Conservation (phyloP, 768 basidiomycete genomes). For the Pholiota molesta region DNA sequence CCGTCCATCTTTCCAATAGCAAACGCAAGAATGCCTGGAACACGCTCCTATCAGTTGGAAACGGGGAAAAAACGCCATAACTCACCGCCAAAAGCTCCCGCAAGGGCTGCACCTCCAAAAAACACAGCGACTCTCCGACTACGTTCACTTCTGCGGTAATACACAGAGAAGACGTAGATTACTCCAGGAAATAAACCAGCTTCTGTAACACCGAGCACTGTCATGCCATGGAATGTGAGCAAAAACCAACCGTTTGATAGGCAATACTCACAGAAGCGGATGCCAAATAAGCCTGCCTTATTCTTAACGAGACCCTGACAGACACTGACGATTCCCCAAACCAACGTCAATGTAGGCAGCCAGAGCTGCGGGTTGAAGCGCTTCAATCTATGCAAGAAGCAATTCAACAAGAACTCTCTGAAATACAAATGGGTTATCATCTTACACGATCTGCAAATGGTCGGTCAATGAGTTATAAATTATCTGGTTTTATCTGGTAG, state of each 20-base stretch:
- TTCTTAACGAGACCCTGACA: conserved; percentile 58
- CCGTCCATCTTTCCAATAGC: conserved; percentile 63
- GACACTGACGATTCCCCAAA: conserved; percentile 60
- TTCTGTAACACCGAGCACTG: conserved; percentile 60
- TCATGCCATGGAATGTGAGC: background rate
- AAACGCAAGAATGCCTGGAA: conserved; percentile 57
- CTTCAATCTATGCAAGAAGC: conserved; percentile 45
- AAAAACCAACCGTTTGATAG: background rate
- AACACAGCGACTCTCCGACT: conserved; percentile 65
- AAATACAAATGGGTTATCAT: background rate
- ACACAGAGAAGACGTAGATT: conserved; percentile 61
- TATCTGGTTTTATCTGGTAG: background rate
- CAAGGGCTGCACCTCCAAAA: conserved; percentile 62
- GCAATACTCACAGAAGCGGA: conserved; percentile 50
- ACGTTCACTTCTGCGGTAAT: conserved; percentile 60
- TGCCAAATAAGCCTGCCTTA: conserved; percentile 54
- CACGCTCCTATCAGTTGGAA: background rate
- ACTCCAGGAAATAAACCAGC: conserved; percentile 65
- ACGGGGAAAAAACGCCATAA: background rate
- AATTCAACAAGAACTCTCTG: background rate
- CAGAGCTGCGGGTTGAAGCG: conserved; percentile 61
- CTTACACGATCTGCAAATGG: conserved; percentile 44
- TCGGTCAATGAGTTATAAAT: background rate
- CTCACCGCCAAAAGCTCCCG: conserved; percentile 65
- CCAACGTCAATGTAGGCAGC: conserved; percentile 60